Evolutionary conservation across 345 rosid species (phyloP).

Genomic region (Luvunga scandens): DNA sequence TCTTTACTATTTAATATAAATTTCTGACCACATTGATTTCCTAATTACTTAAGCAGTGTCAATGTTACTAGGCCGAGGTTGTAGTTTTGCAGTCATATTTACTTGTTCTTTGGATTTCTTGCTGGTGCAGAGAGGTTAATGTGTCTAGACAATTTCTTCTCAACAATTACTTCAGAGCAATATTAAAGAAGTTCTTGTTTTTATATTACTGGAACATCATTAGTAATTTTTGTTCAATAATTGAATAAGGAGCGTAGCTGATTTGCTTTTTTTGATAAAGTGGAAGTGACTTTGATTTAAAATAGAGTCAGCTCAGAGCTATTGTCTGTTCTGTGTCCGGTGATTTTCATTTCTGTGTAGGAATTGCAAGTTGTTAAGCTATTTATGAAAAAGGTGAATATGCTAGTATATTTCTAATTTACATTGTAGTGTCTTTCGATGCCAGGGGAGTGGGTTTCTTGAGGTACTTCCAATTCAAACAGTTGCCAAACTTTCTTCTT

Average conservation of each 20-base stretch:
- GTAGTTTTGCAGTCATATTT: neutral
- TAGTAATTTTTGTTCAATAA: neutral
- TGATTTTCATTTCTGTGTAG: neutral
- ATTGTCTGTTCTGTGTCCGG: neutral
- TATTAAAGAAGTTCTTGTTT: neutral
- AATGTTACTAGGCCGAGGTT: neutral
- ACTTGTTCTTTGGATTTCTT: neutral
- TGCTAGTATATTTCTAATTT: slow-evolving; percentile 4
- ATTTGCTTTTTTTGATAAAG: neutral
- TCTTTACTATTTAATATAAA: slow-evolving; percentile 9
- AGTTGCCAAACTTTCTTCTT: slow-evolving; percentile 91
- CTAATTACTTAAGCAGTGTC: neutral
- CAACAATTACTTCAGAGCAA: neutral
- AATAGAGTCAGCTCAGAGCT: neutral
- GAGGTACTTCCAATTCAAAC: slow-evolving; percentile 76
- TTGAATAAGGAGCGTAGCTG: neutral
- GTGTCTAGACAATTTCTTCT: neutral
- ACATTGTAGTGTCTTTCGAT: slow-evolving; percentile 3
- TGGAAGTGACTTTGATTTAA: neutral
- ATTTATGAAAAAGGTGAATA: neutral
- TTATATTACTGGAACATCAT: neutral
- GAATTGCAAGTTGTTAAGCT: neutral
- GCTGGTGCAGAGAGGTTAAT: neutral
- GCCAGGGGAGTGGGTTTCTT: slow-evolving; percentile 92
- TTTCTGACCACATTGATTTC: neutral